Conservation (phyloP, 2,329 filamentous ascomycete species). For the Bimuria novae-zelandiae region DNA sequence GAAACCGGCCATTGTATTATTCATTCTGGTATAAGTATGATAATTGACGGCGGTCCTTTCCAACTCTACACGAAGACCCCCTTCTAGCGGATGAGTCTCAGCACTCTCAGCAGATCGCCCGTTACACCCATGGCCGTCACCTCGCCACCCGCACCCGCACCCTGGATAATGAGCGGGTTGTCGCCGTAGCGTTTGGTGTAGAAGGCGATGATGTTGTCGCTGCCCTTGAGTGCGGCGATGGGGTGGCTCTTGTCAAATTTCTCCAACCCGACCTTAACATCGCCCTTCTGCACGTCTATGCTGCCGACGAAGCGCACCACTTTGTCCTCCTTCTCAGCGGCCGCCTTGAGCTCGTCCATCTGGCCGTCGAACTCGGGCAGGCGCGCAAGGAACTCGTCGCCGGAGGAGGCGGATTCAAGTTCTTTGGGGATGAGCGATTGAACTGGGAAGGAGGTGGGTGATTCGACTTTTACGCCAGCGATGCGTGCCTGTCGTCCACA, state of each 20-base stretch:
- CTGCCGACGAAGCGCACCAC: conserved; percentile 94
- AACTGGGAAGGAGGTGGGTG: conserved; percentile 87
- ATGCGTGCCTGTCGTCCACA: conserved; percentile 65
- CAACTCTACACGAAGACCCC: too few species aligned
- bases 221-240: conserved; percentile 93
- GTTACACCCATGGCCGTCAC: conserved; percentile 98
- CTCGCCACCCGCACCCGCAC: conserved; percentile 89
- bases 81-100: conserved; percentile 67
- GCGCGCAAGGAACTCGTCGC: conserved; percentile 82
- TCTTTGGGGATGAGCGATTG: conserved; percentile 90
- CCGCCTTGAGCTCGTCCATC: conserved; percentile 87
- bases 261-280: conserved; percentile 90
- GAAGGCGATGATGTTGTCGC: conserved; percentile 98
- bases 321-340: conserved; percentile 85
- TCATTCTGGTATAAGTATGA: too few species aligned
- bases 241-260: conserved; percentile 81
- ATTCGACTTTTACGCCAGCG: conserved; percentile 78
- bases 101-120: conserved; percentile 87
- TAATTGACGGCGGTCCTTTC: too few species aligned
- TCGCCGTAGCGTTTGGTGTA: conserved; percentile 93
- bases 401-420: conserved; percentile 74
- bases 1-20: too few species aligned
- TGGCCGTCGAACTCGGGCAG: conserved; percentile 82
- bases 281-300: conserved; percentile 79
- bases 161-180: conserved; percentile 92